phyloP scores from a whole-genome alignment of 2,329 filamentous ascomycete species.

The Xylariaceae sp. region DNA sequence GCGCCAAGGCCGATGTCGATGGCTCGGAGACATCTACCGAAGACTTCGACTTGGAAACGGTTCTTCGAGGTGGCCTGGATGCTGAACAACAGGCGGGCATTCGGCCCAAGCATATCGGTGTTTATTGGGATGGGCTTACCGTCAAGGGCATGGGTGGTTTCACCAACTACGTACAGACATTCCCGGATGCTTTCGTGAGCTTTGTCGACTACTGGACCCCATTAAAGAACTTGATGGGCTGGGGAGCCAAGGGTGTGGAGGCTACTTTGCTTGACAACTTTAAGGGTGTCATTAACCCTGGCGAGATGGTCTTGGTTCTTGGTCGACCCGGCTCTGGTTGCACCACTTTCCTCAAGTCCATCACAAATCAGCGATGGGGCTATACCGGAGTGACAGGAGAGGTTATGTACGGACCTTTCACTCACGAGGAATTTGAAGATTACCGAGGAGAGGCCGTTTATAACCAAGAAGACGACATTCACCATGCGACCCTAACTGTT shows the following conservation, averaged over 20 bases:
- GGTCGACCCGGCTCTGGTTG: constrained; percentile 74
- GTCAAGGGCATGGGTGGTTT: constrained; percentile 73
- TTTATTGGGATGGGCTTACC: constrained; percentile 74
- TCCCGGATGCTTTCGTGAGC: constrained; percentile 71
- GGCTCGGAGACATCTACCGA: constrained; percentile 49
- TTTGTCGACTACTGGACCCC: constrained; percentile 75
- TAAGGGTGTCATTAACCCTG: constrained; percentile 68
- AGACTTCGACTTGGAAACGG: constrained; percentile 72
- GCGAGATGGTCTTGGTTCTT: constrained; percentile 85
- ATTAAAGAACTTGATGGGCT: constrained; percentile 59
- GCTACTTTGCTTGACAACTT: constrained; percentile 73
- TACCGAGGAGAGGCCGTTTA: constrained; percentile 84
- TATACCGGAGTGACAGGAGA: constrained; percentile 62
- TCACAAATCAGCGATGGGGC: constrained; percentile 62
- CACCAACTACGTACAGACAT: constrained; percentile 70
- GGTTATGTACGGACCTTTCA: constrained; percentile 74
- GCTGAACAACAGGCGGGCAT: constrained; percentile 77
- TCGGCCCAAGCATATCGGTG: constrained; percentile 74
- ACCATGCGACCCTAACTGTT: constrained; percentile 82
- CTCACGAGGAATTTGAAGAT: constrained; percentile 66
- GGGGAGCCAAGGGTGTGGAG: constrained; percentile 66
- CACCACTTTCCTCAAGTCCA: constrained; percentile 66
- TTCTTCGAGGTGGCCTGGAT: constrained; percentile 67
- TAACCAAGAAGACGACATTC: constrained; percentile 82
- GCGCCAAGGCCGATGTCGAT: constrained; percentile 36